These are phyloP conservation scores for Rhizodiscina lignyota DNA, from an alignment of 495 filamentous ascomycete genomes.

Conservation along the genomic window DNA sequence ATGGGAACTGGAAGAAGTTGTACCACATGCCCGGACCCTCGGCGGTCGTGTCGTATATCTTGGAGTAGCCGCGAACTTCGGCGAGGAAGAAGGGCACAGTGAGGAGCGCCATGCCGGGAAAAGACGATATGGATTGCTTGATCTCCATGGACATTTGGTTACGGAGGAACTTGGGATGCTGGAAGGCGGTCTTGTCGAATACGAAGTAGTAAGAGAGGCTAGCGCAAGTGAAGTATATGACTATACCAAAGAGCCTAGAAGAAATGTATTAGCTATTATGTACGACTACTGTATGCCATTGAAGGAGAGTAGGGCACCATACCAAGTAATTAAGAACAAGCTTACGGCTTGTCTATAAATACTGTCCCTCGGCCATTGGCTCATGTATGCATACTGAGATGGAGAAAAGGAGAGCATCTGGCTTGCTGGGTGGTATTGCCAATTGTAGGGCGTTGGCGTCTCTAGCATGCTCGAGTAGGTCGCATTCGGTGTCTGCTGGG, in stretches of 20 bases:
- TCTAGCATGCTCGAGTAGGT: conserved; percentile 13
- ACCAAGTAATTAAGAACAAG: conserved; percentile 79
- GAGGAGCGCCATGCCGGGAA: conserved; percentile 72
- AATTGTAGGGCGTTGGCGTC: conserved; percentile 21
- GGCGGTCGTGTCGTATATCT: conserved; percentile 62
- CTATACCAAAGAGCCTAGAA: conserved; percentile 64
- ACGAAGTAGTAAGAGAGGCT: conserved; percentile 77
- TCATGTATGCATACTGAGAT: conserved; percentile 63
- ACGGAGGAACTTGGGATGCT: conserved; percentile 90
- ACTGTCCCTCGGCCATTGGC: conserved; percentile 65
- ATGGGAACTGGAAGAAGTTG: conserved; percentile 71
- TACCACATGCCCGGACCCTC: conserved; percentile 64
- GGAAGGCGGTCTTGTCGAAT: conserved; percentile 80
- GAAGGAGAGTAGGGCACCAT: conserved; percentile 12
- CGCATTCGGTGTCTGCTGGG: conserved; percentile 13
- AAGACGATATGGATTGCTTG: conserved; percentile 48
- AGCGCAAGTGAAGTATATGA: conserved; percentile 73
- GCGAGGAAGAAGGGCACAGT: conserved; percentile 70
- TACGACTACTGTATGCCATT: not conserved
- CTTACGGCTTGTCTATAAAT: conserved; percentile 59
- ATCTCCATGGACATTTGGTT: conserved; percentile 87
- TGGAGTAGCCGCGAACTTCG: conserved; percentile 74
- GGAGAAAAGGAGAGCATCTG: conserved; percentile 53
- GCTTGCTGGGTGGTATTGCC: conserved; percentile 58
- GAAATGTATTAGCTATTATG: conserved; percentile 9